Conservation (phyloP, 1,284 basidiomycete genomes). For the Ganoderma resinaceum region DNA sequence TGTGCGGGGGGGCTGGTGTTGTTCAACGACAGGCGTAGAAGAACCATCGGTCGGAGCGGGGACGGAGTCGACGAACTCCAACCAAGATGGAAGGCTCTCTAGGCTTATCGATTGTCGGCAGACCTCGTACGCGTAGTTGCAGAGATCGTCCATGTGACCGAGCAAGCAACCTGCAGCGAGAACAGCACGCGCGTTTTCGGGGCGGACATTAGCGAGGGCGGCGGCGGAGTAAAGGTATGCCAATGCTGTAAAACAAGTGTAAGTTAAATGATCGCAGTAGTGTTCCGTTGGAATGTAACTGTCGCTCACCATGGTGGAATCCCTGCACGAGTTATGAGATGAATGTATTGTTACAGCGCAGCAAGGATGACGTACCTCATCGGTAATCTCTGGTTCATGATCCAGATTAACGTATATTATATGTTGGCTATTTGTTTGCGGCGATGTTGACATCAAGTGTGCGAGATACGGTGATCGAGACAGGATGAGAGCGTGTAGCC, state of each 20-base stretch:
- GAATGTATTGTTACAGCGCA: background rate
- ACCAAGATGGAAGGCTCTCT: constrained; percentile 77
- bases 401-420: constrained; percentile 78
- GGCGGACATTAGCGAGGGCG: constrained; percentile 70
- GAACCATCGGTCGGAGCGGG: constrained; percentile 59
- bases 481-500: constrained; percentile 82
- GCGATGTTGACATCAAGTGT: constrained; percentile 82
- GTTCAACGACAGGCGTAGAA: constrained; percentile 51
- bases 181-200: constrained; percentile 81
- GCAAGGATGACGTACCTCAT: constrained; percentile 65
- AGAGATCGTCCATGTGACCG: constrained; percentile 85
- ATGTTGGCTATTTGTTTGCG: constrained; percentile 65
- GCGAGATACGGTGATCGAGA: constrained; percentile 87
- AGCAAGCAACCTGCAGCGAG: constrained; percentile 84
- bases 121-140: constrained; percentile 77
- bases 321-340: constrained; percentile 51
- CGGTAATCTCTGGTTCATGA: constrained; percentile 80
- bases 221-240: constrained; percentile 82
- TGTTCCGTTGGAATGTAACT: background rate
- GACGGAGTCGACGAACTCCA: constrained; percentile 75
- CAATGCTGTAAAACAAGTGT: constrained; percentile 54
- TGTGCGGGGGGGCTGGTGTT: constrained; percentile 47
- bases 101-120: constrained; percentile 78
- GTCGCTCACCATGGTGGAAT: constrained; percentile 67
- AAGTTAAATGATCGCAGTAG: constrained; percentile 18